These are phyloP conservation scores for Tranzscheliella williamsii DNA, from an alignment of 1,284 basidiomycete species.

Conservation along the genomic window DNA sequence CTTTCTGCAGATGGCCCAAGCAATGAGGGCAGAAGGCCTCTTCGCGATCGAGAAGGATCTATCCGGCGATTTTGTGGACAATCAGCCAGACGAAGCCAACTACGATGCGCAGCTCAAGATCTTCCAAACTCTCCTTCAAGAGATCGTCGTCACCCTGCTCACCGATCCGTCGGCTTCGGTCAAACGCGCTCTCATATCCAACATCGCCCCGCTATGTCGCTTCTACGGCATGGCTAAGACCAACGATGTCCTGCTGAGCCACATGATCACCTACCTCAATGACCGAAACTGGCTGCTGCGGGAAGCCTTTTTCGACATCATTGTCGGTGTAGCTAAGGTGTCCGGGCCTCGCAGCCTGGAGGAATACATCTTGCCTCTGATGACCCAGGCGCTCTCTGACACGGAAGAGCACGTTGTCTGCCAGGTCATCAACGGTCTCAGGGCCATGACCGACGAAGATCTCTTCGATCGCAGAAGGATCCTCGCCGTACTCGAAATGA, in stretches of 20 bases:
- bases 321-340: slow-evolving; percentile 78
- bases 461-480: slow-evolving; percentile 88
- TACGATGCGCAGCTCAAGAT: slow-evolving; percentile 69
- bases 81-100: slow-evolving; percentile 35
- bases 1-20: slow-evolving; percentile 89
- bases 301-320: slow-evolving; percentile 90
- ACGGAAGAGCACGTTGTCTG: slow-evolving; percentile 91
- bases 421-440: slow-evolving; percentile 80
- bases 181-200: slow-evolving; percentile 68
- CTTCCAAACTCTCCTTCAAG: slow-evolving; percentile 81
- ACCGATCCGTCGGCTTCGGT: slow-evolving; percentile 66
- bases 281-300: slow-evolving; percentile 87
- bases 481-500: slow-evolving; percentile 87
- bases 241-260: slow-evolving; percentile 89
- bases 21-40: slow-evolving; percentile 77
- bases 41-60: slow-evolving; percentile 74
- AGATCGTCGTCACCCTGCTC: slow-evolving; percentile 76
- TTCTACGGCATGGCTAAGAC: slow-evolving; percentile 91
- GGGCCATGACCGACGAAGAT: slow-evolving; percentile 80
- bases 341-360: slow-evolving; percentile 62
- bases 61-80: slow-evolving; percentile 65
- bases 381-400: slow-evolving; percentile 83
- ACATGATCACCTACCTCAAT: slow-evolving; percentile 98
- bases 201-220: slow-evolving; percentile 84
- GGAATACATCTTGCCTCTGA: slow-evolving; percentile 84